Percentiles rank a stretch among this genome's conserved stretches.
These are phyloP conservation scores for Salvia hispanica DNA, from an alignment of 257 asterid species.

Conservation along the genomic window DNA sequence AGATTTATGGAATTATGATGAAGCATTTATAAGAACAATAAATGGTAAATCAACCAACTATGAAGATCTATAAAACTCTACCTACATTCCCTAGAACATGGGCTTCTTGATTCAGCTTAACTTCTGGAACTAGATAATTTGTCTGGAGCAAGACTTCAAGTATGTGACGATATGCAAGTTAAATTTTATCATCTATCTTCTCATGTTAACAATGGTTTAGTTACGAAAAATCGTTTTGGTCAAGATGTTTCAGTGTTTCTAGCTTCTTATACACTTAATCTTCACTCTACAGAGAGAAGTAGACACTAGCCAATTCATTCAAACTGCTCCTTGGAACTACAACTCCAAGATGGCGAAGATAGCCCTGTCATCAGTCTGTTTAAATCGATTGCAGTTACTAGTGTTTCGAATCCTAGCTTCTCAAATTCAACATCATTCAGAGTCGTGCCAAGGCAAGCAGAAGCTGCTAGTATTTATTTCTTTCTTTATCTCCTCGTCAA, in stretches of 20 bases:
- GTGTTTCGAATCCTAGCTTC: constrained; percentile 65
- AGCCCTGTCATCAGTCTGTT: constrained; percentile 83
- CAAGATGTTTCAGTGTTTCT: neutral
- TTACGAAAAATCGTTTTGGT: neutral
- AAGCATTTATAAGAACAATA: constrained; percentile 6
- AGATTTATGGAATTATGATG: constrained; percentile 2
- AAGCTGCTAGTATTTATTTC: constrained; percentile 87
- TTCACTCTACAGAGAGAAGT: constrained; percentile 71
- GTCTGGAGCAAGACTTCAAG: neutral
- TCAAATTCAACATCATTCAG: constrained; percentile 66
- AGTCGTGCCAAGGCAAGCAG: constrained; percentile 89
- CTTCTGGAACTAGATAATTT: neutral
- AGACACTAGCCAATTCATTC: no score
- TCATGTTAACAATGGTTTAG: no score
- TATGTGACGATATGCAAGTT: neutral
- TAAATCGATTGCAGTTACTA: no score
- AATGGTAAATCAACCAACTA: constrained; percentile 14
- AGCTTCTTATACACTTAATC: constrained; percentile 11
- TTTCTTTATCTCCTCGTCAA: neutral
- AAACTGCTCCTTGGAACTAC: no score
- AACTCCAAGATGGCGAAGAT: constrained; percentile 72
- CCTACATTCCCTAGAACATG: neutral
- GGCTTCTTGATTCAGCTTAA: no score
- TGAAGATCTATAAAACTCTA: neutral
- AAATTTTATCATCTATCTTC: neutral